Percentiles rank a stretch among this genome's conserved stretches.
Conservation (phyloP, 805 yeast genomes). For the Candida bentonensis region DNA sequence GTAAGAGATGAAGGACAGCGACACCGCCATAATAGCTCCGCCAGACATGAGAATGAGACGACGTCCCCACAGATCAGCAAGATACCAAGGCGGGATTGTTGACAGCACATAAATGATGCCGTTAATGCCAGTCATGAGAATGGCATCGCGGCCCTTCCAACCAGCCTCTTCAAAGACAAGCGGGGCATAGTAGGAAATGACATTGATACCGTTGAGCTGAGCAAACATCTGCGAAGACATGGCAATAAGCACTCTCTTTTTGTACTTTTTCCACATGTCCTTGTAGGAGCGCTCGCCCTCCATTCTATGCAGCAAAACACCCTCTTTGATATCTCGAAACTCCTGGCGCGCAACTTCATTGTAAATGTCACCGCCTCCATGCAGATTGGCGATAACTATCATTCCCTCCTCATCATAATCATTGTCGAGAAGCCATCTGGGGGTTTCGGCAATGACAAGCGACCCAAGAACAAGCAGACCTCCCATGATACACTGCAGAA, state of each 20-base stretch:
- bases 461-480: constrained; percentile 56
- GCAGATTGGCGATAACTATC: constrained; percentile 70
- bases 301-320: constrained; percentile 56
- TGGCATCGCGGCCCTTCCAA: constrained; percentile 78
- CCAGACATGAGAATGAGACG: constrained; percentile 73
- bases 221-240: constrained; percentile 89
- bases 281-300: constrained; percentile 69
- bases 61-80: constrained; percentile 86
- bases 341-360: constrained; percentile 57
- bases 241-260: constrained; percentile 68
- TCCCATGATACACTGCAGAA: constrained; percentile 66
- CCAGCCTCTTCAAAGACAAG: constrained; percentile 91
- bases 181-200: constrained; percentile 86
- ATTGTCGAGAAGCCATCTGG: constrained; percentile 77
- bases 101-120: constrained; percentile 44
- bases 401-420: constrained; percentile 72
- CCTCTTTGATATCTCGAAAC: constrained; percentile 69
- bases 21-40: constrained; percentile 62
- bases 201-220: constrained; percentile 85
- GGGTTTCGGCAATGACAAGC: constrained; percentile 69
- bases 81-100: constrained; percentile 82
- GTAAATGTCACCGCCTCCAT: constrained; percentile 63
- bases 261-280: constrained; percentile 65
- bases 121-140: constrained; percentile 80
- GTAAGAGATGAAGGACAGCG: constrained; percentile 52